Conservation (phyloP, 352 stramenopile species). For the Phytophthora agathidicida region DNA sequence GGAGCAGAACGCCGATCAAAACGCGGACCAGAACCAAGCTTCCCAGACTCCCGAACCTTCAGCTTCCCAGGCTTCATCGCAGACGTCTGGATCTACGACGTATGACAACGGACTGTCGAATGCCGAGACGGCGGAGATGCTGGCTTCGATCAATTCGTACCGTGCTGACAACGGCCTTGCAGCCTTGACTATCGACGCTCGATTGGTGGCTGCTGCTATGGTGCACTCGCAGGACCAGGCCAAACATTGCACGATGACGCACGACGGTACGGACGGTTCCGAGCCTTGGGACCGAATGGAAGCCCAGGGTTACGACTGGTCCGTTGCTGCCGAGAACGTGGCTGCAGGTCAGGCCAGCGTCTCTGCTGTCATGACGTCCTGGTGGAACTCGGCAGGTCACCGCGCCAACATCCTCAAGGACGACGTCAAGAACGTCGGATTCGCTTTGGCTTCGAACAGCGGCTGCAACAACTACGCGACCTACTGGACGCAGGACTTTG, state of each 20-base stretch:
- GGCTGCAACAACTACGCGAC: slow-evolving; percentile 43
- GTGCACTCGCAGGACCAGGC: slow-evolving; percentile 55
- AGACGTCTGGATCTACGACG: slow-evolving; percentile 17
- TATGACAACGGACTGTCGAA: slow-evolving; percentile 45
- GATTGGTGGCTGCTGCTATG: slow-evolving; percentile 41
- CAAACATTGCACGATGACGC: slow-evolving; percentile 46
- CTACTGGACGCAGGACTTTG: slow-evolving; percentile 75
- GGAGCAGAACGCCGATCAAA: slow-evolving; percentile 2
- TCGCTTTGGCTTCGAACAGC: slow-evolving; percentile 31
- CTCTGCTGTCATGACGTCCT: slow-evolving; percentile 48
- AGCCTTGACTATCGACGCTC: slow-evolving; percentile 46
- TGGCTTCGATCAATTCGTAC: slow-evolving; percentile 58
- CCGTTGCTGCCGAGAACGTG: slow-evolving; percentile 54
- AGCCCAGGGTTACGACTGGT: slow-evolving; percentile 47
- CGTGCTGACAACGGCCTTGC: slow-evolving; percentile 39
- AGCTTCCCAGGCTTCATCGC: slow-evolving; percentile 1
- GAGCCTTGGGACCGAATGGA: slow-evolving; percentile 45
- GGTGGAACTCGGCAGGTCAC: slow-evolving; percentile 61
- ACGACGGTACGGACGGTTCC: slow-evolving; percentile 48
- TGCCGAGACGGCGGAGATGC: slow-evolving; percentile 46
- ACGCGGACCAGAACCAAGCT: slow-evolving; percentile 13
- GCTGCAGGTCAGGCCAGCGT: slow-evolving; percentile 49
- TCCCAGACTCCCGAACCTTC: slow-evolving; percentile 6
- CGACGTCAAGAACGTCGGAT: slow-evolving; percentile 42
- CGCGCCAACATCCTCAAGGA: slow-evolving; percentile 57